Percentiles rank a stretch among this genome's conserved stretches.
phyloP scores from a whole-genome alignment of 345 rosid species.

The Erysimum cheiranthoides region DNA sequence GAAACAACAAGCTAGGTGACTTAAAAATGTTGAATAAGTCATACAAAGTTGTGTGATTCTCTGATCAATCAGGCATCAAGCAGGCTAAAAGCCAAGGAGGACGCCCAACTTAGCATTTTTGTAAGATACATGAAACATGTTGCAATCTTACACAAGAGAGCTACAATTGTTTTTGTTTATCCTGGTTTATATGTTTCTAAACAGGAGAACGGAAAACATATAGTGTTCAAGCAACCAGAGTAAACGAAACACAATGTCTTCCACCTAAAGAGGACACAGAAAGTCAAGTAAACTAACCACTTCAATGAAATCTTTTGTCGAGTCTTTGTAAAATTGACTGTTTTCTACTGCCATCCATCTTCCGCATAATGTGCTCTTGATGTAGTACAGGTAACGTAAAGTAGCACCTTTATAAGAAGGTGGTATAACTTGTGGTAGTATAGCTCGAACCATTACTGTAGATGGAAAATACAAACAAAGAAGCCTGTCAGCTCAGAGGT shows the following conservation, averaged over 20 bases:
- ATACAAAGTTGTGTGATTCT: conserved; percentile 21
- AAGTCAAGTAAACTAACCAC: conserved; percentile 62
- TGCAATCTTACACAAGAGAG: conserved; percentile 21
- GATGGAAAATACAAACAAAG: conserved; percentile 33
- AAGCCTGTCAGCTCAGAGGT: conserved; percentile 31
- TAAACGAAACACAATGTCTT: conserved; percentile 27
- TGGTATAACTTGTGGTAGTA: conserved; percentile 75
- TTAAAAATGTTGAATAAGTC: conserved; percentile 23
- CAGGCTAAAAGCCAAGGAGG: conserved; percentile 19
- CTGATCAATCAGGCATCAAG: conserved; percentile 25
- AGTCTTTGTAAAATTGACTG: conserved; percentile 55
- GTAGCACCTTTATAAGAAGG: conserved; percentile 91
- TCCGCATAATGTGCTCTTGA: conserved; percentile 64
- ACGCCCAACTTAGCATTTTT: conserved; percentile 13
- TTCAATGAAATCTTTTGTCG: conserved; percentile 55
- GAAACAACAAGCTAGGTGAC: conserved; percentile 26
- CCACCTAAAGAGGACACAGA: conserved; percentile 24
- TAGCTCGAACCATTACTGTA: conserved; percentile 76
- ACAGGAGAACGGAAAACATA: neutral
- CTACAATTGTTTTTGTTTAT: conserved; percentile 22
- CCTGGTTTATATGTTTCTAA: conserved; percentile 6
- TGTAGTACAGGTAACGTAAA: conserved; percentile 83
- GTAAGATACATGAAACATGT: conserved; percentile 26
- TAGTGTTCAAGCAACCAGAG: conserved; percentile 27
- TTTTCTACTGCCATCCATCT: conserved; percentile 73